Base-by-base conservation (phyloP, 2,329 filamentous ascomycete genomes). In the Epichloe bromicola region DNA sequence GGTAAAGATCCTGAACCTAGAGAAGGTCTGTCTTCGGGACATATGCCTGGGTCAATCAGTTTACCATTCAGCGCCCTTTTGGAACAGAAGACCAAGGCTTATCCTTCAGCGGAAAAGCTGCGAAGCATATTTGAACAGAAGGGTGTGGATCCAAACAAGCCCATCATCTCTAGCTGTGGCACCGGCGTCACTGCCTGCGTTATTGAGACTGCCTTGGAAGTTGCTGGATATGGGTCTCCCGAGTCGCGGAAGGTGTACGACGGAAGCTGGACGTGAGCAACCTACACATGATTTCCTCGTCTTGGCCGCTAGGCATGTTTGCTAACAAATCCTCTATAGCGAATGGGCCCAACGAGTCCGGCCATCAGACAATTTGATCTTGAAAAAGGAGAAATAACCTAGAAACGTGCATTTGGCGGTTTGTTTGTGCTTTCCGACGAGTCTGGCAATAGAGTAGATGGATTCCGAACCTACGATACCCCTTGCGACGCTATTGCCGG, bases 111-210 rank as follows among this genome's bases (percentile, higher is more conserved):
- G 0, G 79, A 86, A 12, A 75, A 91, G 66, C 72, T 98, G 46
- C 77, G 75, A 59, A 78, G 83, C 61, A 64, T 97, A 15, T 93
- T 98, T 61, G 74, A 85, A 64, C 73, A 75, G n/a, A 91, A 85
- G 63, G 85, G 88, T 0, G 71, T 98, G 8, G 83, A 95, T 63
- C 80, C 85, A 0, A 74, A 75, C 30, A 88, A 84, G 65, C 86
- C 90, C 3, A 86, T 96, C 57, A 85, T 97, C 59, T 86, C 82
- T 47, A 91, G 80, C 60, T 98, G 93, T 61, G 93, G 93, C 12
- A 96, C 90, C 6, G 93, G 93, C 36, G 91, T 98, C 48, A 97
- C 90, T 11, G 93, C 93, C 7, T 88, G 87, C 17, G 80, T 96
- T 42, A 80, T 98, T 41, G 93, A 98, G 63, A 85, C 89, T 38